A percentile compares a stretch with the other conserved stretches of the same genome.
These are phyloP conservation scores for Clarireedia sp. DNA, from an alignment of 2,329 filamentous ascomycete genomes.

Conservation along the genomic window DNA sequence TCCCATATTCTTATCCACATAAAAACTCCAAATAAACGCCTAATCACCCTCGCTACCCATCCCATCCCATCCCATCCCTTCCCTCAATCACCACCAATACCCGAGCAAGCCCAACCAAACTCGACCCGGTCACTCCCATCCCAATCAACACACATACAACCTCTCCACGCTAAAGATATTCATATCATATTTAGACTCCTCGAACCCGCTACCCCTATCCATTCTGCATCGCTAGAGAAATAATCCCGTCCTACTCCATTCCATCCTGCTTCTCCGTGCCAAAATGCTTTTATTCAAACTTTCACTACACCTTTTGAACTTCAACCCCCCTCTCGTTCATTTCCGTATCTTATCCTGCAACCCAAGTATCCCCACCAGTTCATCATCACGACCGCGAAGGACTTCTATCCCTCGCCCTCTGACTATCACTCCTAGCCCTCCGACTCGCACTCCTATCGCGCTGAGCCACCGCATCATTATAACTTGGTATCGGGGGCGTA, in stretches of 20 bases:
- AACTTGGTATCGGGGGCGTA: conserved; percentile 30
- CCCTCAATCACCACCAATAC: background rate
- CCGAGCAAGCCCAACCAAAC: background rate
- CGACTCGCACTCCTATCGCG: conserved; percentile 21
- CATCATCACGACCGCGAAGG: conserved; percentile 14
- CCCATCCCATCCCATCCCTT: background rate
- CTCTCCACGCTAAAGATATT: background rate
- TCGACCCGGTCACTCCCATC: background rate
- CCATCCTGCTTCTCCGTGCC: background rate
- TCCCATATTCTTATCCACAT: background rate
- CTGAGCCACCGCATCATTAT: conserved; percentile 28
- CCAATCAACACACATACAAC: background rate
- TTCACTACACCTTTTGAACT: background rate
- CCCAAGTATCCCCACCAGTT: background rate
- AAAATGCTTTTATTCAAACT: background rate
- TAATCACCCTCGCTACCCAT: background rate
- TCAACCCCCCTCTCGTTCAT: background rate
- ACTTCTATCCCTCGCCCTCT: conserved; percentile 6
- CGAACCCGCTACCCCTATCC: background rate
- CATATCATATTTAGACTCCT: background rate
- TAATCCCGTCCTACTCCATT: background rate
- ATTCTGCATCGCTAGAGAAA: background rate
- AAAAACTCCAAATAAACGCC: conserved; percentile 3
- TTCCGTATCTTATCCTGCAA: background rate
- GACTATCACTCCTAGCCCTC: conserved; percentile 13